Base-by-base conservation (phyloP, 2,329 filamentous ascomycete species). In the Trichoderma polysporum region DNA sequence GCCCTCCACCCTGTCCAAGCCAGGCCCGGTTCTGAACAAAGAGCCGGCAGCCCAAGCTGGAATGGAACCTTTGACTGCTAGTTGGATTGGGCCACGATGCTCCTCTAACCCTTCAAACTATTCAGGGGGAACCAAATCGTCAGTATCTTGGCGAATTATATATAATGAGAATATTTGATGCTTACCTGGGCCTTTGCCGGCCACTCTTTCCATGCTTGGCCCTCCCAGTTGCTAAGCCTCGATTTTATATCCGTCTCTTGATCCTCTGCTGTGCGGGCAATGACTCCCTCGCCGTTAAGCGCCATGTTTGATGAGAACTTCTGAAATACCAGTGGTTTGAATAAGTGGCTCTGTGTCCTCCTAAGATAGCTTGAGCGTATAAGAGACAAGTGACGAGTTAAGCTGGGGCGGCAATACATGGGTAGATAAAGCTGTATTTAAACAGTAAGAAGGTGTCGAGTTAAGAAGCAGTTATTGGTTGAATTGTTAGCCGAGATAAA, bases 1-100 rank as follows among this genome's bases (percentile, higher is more conserved):
- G 50, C 79, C 75, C n/a, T 88, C 81, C 3, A 93, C 78, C 41
- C 84, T 84, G 75, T 85, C 86, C 31, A 85, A 83, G 1, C 91
- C 90, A 0, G 91, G 91, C 0, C 92, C 92, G 0, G 90, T 93
- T 27, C 92, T 85, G 76, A 90, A 94, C 0, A 95, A 82, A 1
- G 85, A 82, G 1, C 92, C 92, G 2, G 90, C 88, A 3, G 87
- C 87, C 82, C 91, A 94, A 1, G 81, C 67, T 1, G 92, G 92
- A 59, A 95, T 92, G 0, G 76, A 76, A 12, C 92, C 92, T 41
- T 80, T 82, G 5, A 94, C 83, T 0, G 74, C 72, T 13, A 94
- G 83, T 57, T 88, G 81, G 4, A 93, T 79, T 0, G 91, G 90
- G 0, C 85, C 84, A 4, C 83, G 84, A 70, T 91, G 85, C 72